Conservation (phyloP, 257 asterid species). For the Hygrophila difformis region DNA sequence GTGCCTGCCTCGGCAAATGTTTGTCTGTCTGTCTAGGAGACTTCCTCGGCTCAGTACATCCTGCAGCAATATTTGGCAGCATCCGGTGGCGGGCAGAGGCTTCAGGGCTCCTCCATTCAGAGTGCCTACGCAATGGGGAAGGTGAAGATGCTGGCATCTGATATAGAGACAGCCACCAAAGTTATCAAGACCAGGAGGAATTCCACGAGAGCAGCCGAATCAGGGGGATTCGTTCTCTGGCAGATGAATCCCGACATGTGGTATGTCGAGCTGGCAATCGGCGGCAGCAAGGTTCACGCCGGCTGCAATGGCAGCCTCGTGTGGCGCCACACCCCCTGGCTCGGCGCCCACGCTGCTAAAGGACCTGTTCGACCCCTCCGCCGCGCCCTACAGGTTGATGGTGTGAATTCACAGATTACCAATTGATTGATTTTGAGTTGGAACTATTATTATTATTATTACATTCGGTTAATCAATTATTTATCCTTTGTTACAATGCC, state of each 20-base stretch:
- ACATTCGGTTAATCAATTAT: no score
- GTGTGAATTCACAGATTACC: no score
- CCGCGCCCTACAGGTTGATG: constrained; percentile 56
- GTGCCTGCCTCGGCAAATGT: no score
- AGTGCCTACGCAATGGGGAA: constrained; percentile 84
- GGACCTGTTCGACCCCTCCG: constrained; percentile 82
- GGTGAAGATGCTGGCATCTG: constrained; percentile 64
- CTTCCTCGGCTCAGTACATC: constrained; percentile 79
- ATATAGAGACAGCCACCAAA: constrained; percentile 72
- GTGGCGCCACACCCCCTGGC: constrained; percentile 91
- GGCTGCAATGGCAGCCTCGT: constrained; percentile 81
- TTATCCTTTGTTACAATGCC: no score
- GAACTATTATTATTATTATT: no score
- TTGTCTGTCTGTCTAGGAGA: constrained; percentile 35
- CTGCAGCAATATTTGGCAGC: constrained; percentile 77
- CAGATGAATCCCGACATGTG: constrained; percentile 83
- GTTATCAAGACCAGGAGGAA: constrained; percentile 53
- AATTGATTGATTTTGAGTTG: no score
- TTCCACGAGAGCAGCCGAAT: constrained; percentile 42
- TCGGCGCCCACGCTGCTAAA: constrained; percentile 82
- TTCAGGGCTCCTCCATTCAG: constrained; percentile 49
- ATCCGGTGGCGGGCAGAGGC: constrained; percentile 73
- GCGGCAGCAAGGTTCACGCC: constrained; percentile 73
- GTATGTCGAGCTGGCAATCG: constrained; percentile 79
- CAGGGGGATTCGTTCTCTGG: constrained; percentile 78